phyloP scores from a whole-genome alignment of 306 rosid genomes.

The Lagenaria siceraria region DNA sequence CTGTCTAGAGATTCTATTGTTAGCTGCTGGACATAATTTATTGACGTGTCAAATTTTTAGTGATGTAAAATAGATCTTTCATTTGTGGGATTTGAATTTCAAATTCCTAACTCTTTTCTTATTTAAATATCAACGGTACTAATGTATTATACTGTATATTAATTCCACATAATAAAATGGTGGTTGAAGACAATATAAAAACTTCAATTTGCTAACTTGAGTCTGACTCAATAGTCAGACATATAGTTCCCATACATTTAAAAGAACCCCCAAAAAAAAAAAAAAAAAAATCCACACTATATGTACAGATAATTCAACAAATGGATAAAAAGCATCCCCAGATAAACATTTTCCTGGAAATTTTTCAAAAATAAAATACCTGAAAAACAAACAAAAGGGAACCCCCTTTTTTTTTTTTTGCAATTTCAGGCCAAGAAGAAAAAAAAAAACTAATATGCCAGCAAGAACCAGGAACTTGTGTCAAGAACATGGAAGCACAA shows the following conservation, averaged over 20 bases:
- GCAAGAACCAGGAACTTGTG: slow-evolving; percentile 37
- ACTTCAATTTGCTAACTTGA: not conserved
- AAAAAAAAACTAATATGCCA: slow-evolving; percentile 23
- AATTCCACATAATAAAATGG: too few species aligned
- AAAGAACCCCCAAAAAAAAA: too few species aligned
- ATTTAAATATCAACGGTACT: not conserved
- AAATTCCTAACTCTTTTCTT: not conserved
- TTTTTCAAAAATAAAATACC: too few species aligned
- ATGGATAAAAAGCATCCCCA: not conserved
- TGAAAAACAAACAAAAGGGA: too few species aligned
- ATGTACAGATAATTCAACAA: slow-evolving; percentile 1
- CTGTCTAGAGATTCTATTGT: too few species aligned
- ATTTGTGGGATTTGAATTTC: not conserved
- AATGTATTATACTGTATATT: too few species aligned
- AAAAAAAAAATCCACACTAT: not conserved
- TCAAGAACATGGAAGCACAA: slow-evolving; percentile 43
- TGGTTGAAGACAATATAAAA: not conserved
- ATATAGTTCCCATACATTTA: too few species aligned
- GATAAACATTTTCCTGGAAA: not conserved
- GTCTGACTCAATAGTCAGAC: too few species aligned
- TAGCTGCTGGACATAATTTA: too few species aligned
- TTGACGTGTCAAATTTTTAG: not conserved
- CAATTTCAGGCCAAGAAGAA: not conserved
- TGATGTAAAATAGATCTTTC: not conserved
- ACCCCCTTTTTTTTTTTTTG: not conserved